phyloP scores from a whole-genome alignment of 2,329 filamentous ascomycete species.

The Claviceps sp. region DNA sequence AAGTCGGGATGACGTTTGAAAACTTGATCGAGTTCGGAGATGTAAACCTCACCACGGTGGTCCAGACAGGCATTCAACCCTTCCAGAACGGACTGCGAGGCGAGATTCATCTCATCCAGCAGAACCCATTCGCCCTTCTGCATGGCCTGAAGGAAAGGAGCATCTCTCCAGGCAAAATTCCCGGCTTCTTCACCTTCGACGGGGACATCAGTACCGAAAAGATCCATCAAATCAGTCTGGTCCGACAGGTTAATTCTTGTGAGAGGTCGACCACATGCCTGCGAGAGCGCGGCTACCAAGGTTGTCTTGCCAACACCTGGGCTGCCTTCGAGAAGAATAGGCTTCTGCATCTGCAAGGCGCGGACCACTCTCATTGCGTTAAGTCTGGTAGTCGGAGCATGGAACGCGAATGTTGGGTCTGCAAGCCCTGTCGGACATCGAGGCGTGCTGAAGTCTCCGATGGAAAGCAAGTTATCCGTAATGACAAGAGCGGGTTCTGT shows the following conservation, averaged over 20 bases:
- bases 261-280: constrained; percentile 64
- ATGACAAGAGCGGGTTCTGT: constrained; percentile 45
- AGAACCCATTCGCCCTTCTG: constrained; percentile 94
- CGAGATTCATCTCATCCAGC: constrained; percentile 96
- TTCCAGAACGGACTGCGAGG: constrained; percentile 91
- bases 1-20: constrained; percentile 85
- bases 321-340: constrained; percentile 87
- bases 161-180: constrained; percentile 89
- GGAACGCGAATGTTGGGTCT: constrained; percentile 45
- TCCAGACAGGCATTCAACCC: constrained; percentile 94
- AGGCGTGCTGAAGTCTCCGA: constrained; percentile 63
- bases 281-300: constrained; percentile 71
- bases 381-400: constrained; percentile 75
- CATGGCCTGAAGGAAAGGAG: constrained; percentile 92
- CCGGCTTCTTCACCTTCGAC: constrained; percentile 85
- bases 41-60: constrained; percentile 88
- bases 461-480: constrained; percentile 36
- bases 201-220: constrained; percentile 93
- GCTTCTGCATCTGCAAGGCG: constrained; percentile 77
- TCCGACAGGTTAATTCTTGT: constrained; percentile 96
- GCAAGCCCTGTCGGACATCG: constrained; percentile 27
- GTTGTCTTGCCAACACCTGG: constrained; percentile 98
- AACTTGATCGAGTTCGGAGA: constrained; percentile 87
- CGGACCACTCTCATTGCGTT: constrained; percentile 87
- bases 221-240: constrained; percentile 92